Evolutionary conservation across 495 filamentous ascomycete species (phyloP), one percentile per base, ranked within the genome.

Genomic region (Penicillium canariense): DNA sequence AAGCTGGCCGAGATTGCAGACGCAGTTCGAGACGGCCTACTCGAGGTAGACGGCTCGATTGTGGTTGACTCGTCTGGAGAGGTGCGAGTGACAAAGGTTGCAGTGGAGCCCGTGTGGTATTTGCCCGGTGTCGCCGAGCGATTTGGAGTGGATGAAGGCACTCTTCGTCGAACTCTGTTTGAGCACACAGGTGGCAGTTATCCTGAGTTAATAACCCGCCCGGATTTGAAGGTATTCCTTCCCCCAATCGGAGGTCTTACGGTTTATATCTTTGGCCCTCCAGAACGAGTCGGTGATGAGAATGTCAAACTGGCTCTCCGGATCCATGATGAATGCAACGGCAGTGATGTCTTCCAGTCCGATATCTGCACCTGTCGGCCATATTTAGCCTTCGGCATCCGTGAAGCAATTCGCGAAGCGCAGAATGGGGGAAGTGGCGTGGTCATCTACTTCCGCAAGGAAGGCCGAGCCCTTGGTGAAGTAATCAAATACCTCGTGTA

Each of bases 391-490:
- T 98, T 94, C 66, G 94, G 94, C 28, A 91, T 98, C 51, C 90
- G 92, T 61, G 94, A 98, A 72, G 94, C 94, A 6, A 93, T 98
- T 55, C 93, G 91, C 61, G 90, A 97, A 73, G 94, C 94, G 11
- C 94, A 97, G 76, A 88, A 87, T 46, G 94, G 94, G 43, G 94
- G 94, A 35, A 91, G 86, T 61, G 94, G 94, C 43, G 93, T 98
- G 30, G 94, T 97, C 25, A 96, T 98, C 69, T 98, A 98, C 72
- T 98, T 98, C 84, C 89, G 94, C 50, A 98, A 98, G 72, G 94
- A 98, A 73, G 94, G 94, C 9, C 82, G 93, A 54, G 93, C 94
- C 26, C 74, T 97, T 10, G 94, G 94, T n/a, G 94, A 98, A 72
- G 94, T 98, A 22, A 96, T 94, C 46, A 98, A 98, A 79, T 92